These are phyloP conservation scores for Chrysanthemum seticuspe DNA, from an alignment of 129 eudicot genomes.

Conservation along the genomic window DNA sequence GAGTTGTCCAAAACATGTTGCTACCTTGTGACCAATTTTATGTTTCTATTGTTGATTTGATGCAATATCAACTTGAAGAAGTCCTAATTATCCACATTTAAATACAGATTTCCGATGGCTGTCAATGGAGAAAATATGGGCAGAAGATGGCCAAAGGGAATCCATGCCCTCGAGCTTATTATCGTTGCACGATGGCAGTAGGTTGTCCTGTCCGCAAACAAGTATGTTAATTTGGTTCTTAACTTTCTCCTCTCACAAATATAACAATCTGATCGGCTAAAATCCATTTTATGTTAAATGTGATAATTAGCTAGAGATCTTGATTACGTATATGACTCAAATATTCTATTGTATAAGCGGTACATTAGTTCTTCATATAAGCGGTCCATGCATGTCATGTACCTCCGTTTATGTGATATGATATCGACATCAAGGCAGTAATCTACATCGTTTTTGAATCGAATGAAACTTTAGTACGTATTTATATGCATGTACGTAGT, in stretches of 20 bases:
- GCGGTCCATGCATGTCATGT: neutral
- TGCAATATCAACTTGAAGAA: neutral
- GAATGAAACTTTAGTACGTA: too few species aligned
- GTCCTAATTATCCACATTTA: neutral
- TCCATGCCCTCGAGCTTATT: constrained; percentile 88
- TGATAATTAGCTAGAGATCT: too few species aligned
- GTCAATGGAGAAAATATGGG: constrained; percentile 92
- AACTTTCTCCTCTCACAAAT: neutral
- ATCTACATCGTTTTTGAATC: too few species aligned
- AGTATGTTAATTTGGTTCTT: constrained; percentile 33
- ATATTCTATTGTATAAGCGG: too few species aligned
- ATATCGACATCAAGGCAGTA: too few species aligned
- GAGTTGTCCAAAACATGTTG: too few species aligned
- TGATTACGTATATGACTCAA: too few species aligned
- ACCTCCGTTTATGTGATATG: neutral
- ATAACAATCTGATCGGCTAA: neutral
- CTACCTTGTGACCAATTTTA: too few species aligned
- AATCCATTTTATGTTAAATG: neutral
- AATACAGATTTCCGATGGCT: constrained; percentile 72
- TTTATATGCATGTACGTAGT: too few species aligned
- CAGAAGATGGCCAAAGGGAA: constrained; percentile 90
- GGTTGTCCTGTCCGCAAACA: constrained; percentile 85
- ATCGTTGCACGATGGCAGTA: constrained; percentile 78
- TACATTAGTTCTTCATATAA: too few species aligned
- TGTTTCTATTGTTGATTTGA: neutral